Conservation (phyloP, 2,329 filamentous ascomycete genomes). For the Aspergillus felis region DNA sequence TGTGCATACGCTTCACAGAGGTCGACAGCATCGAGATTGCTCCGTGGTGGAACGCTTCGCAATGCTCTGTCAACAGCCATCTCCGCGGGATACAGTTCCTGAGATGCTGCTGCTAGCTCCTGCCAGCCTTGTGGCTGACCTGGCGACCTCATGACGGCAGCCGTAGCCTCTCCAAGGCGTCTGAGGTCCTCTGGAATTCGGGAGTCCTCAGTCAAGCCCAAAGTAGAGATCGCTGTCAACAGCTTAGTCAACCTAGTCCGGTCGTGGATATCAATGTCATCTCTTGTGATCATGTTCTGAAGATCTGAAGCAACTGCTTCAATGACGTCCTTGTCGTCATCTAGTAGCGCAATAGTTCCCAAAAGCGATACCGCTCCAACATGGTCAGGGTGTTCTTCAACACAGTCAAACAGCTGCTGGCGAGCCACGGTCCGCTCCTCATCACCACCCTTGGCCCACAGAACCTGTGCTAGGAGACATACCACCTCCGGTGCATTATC, state of each 20-base stretch:
- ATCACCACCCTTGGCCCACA: constrained; percentile 83
- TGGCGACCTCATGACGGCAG: constrained; percentile 76
- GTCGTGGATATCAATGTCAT: constrained; percentile 60
- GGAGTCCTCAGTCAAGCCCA: constrained; percentile 47
- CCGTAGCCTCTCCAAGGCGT: constrained; percentile 63
- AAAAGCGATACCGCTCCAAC: constrained; percentile 76
- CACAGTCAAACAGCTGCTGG: constrained; percentile 72
- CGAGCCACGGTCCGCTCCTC: constrained; percentile 72
- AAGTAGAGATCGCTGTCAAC: constrained; percentile 66
- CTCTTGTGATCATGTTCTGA: constrained; percentile 64
- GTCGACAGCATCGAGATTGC: constrained; percentile 63
- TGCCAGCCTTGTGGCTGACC: constrained; percentile 77
- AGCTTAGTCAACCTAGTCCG: constrained; percentile 69
- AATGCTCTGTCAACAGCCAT: constrained; percentile 80
- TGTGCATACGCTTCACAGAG: constrained; percentile 71
- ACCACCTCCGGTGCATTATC: constrained; percentile 74
- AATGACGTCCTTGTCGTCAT: constrained; percentile 72
- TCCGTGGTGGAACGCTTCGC: constrained; percentile 68
- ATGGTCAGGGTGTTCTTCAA: constrained; percentile 70
- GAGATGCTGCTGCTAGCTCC: constrained; percentile 61
- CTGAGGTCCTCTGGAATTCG: constrained; percentile 44
- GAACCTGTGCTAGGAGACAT: constrained; percentile 81
- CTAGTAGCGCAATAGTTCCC: constrained; percentile 77
- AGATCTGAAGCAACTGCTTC: constrained; percentile 79
- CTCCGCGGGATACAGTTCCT: constrained; percentile 56